Percentiles rank a stretch among this genome's conserved stretches.
Conservation (phyloP, 331 rosid genomes). For the Telfairia occidentalis region DNA sequence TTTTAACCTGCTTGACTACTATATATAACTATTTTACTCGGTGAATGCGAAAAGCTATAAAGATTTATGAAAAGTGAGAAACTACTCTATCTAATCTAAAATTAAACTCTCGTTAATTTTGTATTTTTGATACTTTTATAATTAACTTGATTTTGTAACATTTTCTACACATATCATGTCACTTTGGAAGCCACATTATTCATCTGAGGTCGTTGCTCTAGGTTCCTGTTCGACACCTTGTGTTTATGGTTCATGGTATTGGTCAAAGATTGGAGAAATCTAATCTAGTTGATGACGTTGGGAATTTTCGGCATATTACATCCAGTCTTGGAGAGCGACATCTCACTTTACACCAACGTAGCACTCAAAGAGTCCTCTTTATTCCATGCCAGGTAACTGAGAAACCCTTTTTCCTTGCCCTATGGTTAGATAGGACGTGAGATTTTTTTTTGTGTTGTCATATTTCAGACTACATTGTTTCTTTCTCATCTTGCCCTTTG, state of each 20-base stretch:
- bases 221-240: slow-evolving; percentile 97
- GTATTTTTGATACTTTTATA: neutral
- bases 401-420: neutral
- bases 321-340: slow-evolving; percentile 78
- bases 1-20: neutral
- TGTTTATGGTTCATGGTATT: slow-evolving; percentile 99
- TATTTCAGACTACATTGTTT: neutral
- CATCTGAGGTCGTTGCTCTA: slow-evolving; percentile 19
- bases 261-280: slow-evolving; percentile 99
- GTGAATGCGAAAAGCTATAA: neutral
- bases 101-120: neutral
- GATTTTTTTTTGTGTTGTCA: neutral
- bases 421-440: neutral
- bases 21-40: neutral
- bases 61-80: neutral
- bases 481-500: neutral
- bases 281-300: slow-evolving; percentile 93
- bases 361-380: slow-evolving; percentile 79
- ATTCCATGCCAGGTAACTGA: slow-evolving; percentile 86
- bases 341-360: slow-evolving; percentile 68
- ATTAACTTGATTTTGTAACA: neutral
- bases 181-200: neutral
- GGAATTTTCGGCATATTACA: slow-evolving; percentile 62
- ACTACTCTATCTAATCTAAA: neutral
- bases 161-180: neutral